phyloP scores from a whole-genome alignment of 805 yeast species.

The Candida coquimbonensis region DNA sequence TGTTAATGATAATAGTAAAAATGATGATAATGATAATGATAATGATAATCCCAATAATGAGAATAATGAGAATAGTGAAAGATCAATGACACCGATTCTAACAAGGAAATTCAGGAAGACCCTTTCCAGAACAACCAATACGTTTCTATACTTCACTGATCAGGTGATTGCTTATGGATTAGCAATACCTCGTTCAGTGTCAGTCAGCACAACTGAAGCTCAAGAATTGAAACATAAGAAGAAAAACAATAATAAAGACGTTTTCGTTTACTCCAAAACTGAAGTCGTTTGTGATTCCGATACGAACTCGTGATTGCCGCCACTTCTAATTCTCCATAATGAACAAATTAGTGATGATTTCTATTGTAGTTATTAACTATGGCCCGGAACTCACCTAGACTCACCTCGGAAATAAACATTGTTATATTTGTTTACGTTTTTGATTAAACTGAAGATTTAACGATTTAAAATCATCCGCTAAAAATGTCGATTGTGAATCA shows the following conservation, averaged over 20 bases:
- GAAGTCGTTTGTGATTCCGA: conserved; percentile 28
- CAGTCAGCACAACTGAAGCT: conserved; percentile 18
- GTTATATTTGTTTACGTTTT: background rate
- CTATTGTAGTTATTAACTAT: too few relatives aligned
- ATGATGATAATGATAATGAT: conserved; percentile 2
- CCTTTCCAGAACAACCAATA: conserved; percentile 27
- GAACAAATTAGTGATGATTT: too few relatives aligned
- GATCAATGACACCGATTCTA: conserved; percentile 1
- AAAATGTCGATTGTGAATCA: conserved; percentile 40
- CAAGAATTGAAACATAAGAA: conserved; percentile 5
- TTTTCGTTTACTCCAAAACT: conserved; percentile 36
- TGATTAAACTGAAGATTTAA: background rate
- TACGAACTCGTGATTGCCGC: background rate
- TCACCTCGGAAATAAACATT: too few relatives aligned
- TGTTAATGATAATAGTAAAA: conserved; percentile 6
- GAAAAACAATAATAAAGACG: conserved; percentile 28
- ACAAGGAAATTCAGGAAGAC: conserved; percentile 17
- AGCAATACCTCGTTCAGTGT: conserved; percentile 46
- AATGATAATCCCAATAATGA: background rate
- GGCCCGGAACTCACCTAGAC: too few relatives aligned
- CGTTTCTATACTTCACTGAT: conserved; percentile 41
- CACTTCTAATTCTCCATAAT: too few relatives aligned
- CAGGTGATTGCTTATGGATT: conserved; percentile 50
- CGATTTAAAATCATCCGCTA: too few relatives aligned
- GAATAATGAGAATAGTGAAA: background rate